phyloP scores from a whole-genome alignment of 495 filamentous ascomycete species.

The Penicillium chermesinum region DNA sequence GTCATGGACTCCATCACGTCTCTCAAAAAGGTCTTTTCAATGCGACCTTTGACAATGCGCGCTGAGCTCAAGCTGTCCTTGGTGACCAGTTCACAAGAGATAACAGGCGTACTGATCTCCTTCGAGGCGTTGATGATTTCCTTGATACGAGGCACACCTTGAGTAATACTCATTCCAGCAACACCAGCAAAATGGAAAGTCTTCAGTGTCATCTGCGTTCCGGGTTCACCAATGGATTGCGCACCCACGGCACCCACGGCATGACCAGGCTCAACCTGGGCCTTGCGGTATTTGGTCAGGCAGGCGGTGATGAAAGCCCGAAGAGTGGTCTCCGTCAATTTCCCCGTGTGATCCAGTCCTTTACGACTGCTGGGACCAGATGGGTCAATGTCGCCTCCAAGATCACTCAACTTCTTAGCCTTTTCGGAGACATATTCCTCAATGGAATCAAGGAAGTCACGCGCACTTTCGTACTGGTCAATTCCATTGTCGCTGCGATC shows the following conservation, averaged over 20 bases:
- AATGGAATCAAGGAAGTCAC: conserved; percentile 76
- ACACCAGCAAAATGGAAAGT: conserved; percentile 99
- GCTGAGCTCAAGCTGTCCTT: conserved; percentile 66
- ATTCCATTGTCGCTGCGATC: conserved; percentile 61
- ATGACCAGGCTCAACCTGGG: conserved; percentile 87
- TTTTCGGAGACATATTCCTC: conserved; percentile 59
- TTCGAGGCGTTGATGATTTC: conserved; percentile 99
- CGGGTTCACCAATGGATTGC: conserved; percentile 96
- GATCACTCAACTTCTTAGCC: conserved; percentile 47
- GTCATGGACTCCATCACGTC: conserved; percentile 71
- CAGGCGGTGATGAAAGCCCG: conserved; percentile 74
- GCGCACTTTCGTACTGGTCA: conserved; percentile 79
- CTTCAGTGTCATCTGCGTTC: conserved; percentile 98
- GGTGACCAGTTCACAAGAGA: conserved; percentile 74
- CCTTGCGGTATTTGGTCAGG: conserved; percentile 81
- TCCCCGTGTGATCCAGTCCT: conserved; percentile 65
- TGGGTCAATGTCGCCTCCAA: conserved; percentile 34
- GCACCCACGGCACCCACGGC: conserved; percentile 97
- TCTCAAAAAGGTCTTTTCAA: conserved; percentile 59
- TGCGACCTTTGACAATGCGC: conserved; percentile 79
- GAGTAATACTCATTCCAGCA: conserved; percentile 96
- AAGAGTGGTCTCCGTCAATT: conserved; percentile 71
- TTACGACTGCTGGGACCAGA: conserved; percentile 36
- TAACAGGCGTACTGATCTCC: conserved; percentile 88
- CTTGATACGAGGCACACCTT: conserved; percentile 98